phyloP scores from a whole-genome alignment of 805 yeast species.

The Metschnikowia santaceciliae region DNA sequence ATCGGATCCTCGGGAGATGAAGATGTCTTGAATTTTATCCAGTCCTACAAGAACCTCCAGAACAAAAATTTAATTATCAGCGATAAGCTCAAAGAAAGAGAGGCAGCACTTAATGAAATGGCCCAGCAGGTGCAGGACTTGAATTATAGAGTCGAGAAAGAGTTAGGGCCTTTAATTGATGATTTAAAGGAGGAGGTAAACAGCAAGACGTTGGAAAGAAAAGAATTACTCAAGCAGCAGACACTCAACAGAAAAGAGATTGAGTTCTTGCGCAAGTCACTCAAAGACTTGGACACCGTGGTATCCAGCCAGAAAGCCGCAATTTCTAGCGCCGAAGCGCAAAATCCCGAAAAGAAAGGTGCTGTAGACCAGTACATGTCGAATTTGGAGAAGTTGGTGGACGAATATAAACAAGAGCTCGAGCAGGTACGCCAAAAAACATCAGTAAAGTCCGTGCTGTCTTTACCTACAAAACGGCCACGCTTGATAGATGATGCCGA shows the following conservation, averaged over 20 bases:
- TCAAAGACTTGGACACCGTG: slow-evolving; percentile 45
- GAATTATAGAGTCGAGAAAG: slow-evolving; percentile 6
- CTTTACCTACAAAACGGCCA: slow-evolving; percentile 25
- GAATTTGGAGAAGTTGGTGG: slow-evolving; percentile 47
- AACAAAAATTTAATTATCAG: slow-evolving; percentile 31
- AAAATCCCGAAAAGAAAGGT: slow-evolving; percentile 18
- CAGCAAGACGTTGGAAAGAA: slow-evolving; percentile 10
- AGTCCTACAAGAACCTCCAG: slow-evolving; percentile 33
- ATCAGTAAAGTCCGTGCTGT: slow-evolving; percentile 5
- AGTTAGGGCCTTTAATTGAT: slow-evolving; percentile 13
- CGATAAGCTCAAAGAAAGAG: slow-evolving; percentile 31
- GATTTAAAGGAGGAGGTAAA: slow-evolving; percentile 12
- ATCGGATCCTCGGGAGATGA: slow-evolving; percentile 16
- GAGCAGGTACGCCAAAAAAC: slow-evolving; percentile 38
- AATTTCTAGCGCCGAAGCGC: slow-evolving; percentile 11
- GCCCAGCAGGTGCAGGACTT: slow-evolving; percentile 7
- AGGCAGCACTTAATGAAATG: slow-evolving; percentile 17
- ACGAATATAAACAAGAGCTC: slow-evolving; percentile 52
- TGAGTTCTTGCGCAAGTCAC: slow-evolving; percentile 51
- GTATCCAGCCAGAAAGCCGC: slow-evolving; percentile 1
- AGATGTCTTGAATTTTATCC: slow-evolving; percentile 23
- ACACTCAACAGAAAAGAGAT: slow-evolving; percentile 55
- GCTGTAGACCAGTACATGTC: slow-evolving; percentile 35
- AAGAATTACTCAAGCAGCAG: slow-evolving; percentile 48
- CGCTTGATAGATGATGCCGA: slow-evolving; percentile 18